Evolutionary conservation across 1,139 yeast species (phyloP), one percentile per base, ranked within the genome.

Genomic region (Yamadazyma trypodendri): DNA sequence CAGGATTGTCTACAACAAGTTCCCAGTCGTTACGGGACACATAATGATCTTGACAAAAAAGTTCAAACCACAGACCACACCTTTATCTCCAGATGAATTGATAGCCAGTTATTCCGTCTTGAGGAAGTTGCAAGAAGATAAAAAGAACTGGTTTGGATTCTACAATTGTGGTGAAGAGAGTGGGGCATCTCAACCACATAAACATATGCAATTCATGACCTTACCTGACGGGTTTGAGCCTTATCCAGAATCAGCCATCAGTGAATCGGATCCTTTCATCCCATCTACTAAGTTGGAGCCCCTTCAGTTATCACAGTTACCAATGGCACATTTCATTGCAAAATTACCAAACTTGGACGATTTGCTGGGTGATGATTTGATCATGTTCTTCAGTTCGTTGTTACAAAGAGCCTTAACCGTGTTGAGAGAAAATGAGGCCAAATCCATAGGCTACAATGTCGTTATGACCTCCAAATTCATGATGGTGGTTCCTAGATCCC

Each of bases 111-210:
- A 75, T 55, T 57, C 74, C 4, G 64, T 85, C 16, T 63, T 90
- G 41, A 38, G 41, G 9, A 42, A 46, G 3, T 51, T 70, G 39
- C 17, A 28, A 12, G 40, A 48, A 9, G 51, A 50, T 24, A 52
- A 57, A 32, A 45, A 46, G 2, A 54, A 61, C 43, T 66, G 72
- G 73, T 70, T 90, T 59, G 92, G 88, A 0, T 90, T 92, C 60
- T 92, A 79, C 71, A 92, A 92, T 58, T 81, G 89, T 55, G 97
- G 97, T 4, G 79, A 79, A 18, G 73, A 80, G 50, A 81, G 95
- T 48, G 98, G 97, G 1, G 96, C 96, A 7, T 87, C 96, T 0
- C 94, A 89, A 52, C 84, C 88, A 34, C 98, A 92, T 63, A 87
- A 87, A 53, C 98, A 92, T 62, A 61, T 90, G 43, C 98, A 92